A percentile compares a stretch with the other conserved stretches of the same genome.
phyloP scores from a whole-genome alignment of 1,284 basidiomycete species.

The Sporisorium iseilematis-ciliati region DNA sequence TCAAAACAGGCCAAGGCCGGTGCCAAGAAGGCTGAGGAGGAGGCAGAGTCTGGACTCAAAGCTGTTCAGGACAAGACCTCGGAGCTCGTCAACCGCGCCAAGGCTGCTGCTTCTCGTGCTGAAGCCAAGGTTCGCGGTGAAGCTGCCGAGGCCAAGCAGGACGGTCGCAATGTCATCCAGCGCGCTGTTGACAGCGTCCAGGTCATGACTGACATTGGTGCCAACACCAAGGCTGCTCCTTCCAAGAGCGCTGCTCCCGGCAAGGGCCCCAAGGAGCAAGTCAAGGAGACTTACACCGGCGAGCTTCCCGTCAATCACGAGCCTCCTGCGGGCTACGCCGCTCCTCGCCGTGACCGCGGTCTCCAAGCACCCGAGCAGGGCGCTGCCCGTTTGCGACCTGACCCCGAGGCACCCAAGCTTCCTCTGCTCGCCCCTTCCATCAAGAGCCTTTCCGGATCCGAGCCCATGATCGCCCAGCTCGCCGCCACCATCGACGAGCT shows the following conservation, averaged over 20 bases:
- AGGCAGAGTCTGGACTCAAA: conserved; percentile 63
- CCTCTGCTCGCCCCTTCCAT: conserved; percentile 87
- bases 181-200: conserved; percentile 52
- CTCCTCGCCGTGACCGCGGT: conserved; percentile 55
- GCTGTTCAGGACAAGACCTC: conserved; percentile 51
- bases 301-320: conserved; percentile 61
- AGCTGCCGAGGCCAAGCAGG: conserved; percentile 28
- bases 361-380: conserved; percentile 56
- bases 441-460: conserved; percentile 80
- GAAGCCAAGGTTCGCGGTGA: conserved; percentile 60
- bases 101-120: conserved; percentile 73
- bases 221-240: conserved; percentile 58
- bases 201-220: conserved; percentile 57
- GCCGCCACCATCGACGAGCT: conserved; percentile 94
- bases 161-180: conserved; percentile 65
- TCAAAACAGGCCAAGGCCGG: conserved; percentile 61
- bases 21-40: conserved; percentile 64
- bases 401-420: conserved; percentile 62
- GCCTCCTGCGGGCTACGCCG: conserved; percentile 55
- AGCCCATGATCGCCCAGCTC: conserved; percentile 89
- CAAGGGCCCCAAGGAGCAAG: conserved; percentile 63
- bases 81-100: conserved; percentile 55
- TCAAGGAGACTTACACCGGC: conserved; percentile 50
- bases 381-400: conserved; percentile 55
- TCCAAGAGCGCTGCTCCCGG: conserved; percentile 68